Base-by-base conservation (phyloP, 768 basidiomycete species). In the Leccinum subtestaceum region DNA sequence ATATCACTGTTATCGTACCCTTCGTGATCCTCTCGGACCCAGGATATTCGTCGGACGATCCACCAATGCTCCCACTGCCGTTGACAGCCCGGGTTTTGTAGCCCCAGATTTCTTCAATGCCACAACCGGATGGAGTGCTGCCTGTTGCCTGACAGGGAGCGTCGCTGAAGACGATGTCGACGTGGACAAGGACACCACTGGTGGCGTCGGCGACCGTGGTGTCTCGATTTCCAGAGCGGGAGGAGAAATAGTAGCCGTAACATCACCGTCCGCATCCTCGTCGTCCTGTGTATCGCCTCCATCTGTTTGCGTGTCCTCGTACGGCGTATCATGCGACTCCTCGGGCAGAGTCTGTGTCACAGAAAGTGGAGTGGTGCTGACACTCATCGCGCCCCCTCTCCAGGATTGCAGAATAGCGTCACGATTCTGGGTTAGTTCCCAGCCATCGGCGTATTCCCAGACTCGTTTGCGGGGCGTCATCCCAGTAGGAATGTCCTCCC, bases 381-480 rank as follows among this genome's bases (percentile, higher is more conserved):
- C 66, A 5, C 65, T 71, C 23, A 60, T 48, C 9, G 72, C 69
- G 7, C 69, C 72, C 52, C 74, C 74, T 69, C 77, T 77, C 80
- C 83, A 83, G 38, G 76, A 74, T 46, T 77, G 75, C 50, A 95
- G 64, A 29, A 94, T 71, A 6, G 77, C 75, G 4, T 87, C 83
- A 27, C 92, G 82, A 57, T 75, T 78, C 60, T 82, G 76, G 6
- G 90, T 91, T 58, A 89, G 73, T 45, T 84, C 80, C 90, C 92
- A 93, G 52, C 83, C 73, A 62, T 89, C 87, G 6, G 79, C 77
- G 60, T 87, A 87, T 60, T 87, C 77, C 85, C 88, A 89, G 31
- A 74, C 72, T 32, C 89, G 85, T 76, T 91, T 93, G 49, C 83
- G 84, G 36, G 93, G 93, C 3, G 92, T 94, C 55, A 75, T 74